Conservation (phyloP, 345 rosid genomes). For the Syzygium grande region DNA sequence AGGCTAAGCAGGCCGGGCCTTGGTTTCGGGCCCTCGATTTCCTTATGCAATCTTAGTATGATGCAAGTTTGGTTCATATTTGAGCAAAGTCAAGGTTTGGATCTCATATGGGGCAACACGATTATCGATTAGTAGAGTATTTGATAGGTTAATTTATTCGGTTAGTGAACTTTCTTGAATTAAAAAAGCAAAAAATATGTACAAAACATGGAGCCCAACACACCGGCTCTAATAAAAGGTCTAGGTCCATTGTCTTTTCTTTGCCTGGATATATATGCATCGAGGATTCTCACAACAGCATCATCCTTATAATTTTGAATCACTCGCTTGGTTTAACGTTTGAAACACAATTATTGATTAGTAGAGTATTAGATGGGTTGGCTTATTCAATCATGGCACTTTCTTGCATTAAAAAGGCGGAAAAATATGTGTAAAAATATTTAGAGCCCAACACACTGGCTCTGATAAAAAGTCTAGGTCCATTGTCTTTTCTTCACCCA, state of each 20-base stretch:
- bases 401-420: neutral
- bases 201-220: neutral
- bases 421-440: neutral
- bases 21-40: neutral
- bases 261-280: neutral
- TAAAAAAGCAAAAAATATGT: neutral
- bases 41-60: neutral
- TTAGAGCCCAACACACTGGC: accelerated
- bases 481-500: too few relatives aligned
- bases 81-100: neutral
- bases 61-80: neutral
- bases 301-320: neutral
- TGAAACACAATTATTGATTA: neutral
- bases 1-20: neutral
- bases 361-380: neutral
- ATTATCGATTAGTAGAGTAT: neutral
- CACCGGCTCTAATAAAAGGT: neutral
- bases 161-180: neutral
- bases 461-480: too few relatives aligned
- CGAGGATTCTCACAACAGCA: accelerated
- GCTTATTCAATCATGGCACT: neutral
- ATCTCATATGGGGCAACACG: neutral
- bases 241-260: neutral
- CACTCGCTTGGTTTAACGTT: neutral
- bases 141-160: neutral